These are phyloP conservation scores for Kitagawia praeruptora DNA, from an alignment of 129 eudicot genomes.

Conservation along the genomic window DNA sequence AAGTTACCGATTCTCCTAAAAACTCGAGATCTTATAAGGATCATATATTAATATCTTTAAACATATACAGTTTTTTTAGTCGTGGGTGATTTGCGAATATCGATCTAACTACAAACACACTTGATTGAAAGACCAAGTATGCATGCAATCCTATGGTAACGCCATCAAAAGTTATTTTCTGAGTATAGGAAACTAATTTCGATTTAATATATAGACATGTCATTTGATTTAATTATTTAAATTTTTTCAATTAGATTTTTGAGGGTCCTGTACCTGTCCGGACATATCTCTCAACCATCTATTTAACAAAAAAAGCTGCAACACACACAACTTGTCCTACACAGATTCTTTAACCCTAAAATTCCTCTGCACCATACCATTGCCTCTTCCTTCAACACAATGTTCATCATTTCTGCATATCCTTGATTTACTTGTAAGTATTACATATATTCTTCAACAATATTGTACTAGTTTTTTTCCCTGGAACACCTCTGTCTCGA, in stretches of 20 bases:
- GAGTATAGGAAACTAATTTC: too few relatives aligned
- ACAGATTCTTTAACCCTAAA: neutral
- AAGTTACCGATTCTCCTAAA: too few relatives aligned
- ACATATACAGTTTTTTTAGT: too few relatives aligned
- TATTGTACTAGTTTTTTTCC: slow-evolving; percentile 18
- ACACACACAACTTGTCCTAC: neutral
- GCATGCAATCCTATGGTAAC: neutral
- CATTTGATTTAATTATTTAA: too few relatives aligned
- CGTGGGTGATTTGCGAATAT: too few relatives aligned
- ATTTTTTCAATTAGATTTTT: too few relatives aligned
- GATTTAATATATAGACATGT: too few relatives aligned
- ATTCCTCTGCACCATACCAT: slow-evolving; percentile 5
- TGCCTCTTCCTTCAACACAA: slow-evolving; percentile 21
- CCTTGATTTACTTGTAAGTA: neutral
- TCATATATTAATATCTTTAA: too few relatives aligned
- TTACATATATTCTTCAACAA: slow-evolving; percentile 12
- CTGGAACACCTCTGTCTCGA: neutral
- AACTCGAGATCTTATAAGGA: too few relatives aligned
- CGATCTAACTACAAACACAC: too few relatives aligned
- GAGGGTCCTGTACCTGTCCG: neutral
- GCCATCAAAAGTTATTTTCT: too few relatives aligned
- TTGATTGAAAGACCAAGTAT: too few relatives aligned
- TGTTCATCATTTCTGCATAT: slow-evolving; percentile 1
- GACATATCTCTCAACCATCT: neutral
- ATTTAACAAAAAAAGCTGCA: slow-evolving; percentile 8